These are phyloP conservation scores for Trypanosoma congolense DNA, from an alignment of 208 protist species.

Conservation along the genomic window DNA sequence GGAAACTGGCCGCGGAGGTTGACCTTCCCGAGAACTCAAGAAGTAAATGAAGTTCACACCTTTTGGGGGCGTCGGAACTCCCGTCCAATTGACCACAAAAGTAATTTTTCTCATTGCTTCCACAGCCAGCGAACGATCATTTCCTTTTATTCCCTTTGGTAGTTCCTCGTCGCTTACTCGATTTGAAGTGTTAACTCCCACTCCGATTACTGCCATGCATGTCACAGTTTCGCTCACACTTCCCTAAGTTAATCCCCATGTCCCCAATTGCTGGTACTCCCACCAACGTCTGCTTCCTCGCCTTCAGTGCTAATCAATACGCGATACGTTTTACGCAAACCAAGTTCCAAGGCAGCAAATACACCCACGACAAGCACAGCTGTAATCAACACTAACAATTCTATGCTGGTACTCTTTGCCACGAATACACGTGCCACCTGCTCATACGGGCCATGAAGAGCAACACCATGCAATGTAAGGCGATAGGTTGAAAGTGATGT, in stretches of 20 bases:
- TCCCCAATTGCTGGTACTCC: not conserved
- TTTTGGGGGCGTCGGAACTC: too few species aligned
- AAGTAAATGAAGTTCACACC: too few species aligned
- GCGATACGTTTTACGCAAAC: slow-evolving; percentile 22
- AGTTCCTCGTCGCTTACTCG: too few species aligned
- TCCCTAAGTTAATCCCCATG: not conserved
- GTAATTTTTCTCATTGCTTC: too few species aligned
- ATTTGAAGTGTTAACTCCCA: too few species aligned
- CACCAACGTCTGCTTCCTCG: not conserved
- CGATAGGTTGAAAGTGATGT: slow-evolving; percentile 22
- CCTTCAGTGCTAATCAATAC: slow-evolving; percentile 13
- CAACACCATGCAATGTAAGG: slow-evolving; percentile 29
- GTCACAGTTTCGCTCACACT: too few species aligned
- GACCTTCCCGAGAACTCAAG: too few species aligned
- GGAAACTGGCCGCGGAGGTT: too few species aligned
- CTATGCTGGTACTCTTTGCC: slow-evolving; percentile 32
- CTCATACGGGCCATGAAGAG: slow-evolving; percentile 59
- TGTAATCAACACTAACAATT: slow-evolving; percentile 23
- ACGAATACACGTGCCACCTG: slow-evolving; percentile 48
- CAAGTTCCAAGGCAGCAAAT: slow-evolving; percentile 54
- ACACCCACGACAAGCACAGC: slow-evolving; percentile 24
- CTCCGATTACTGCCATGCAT: too few species aligned
- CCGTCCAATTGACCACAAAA: too few species aligned
- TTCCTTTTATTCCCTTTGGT: too few species aligned
- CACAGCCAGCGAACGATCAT: too few species aligned